Evolutionary conservation across 2,329 filamentous ascomycete species (phyloP), one percentile per base, ranked within the genome.

Genomic region (Fragosphaeria purpurea): DNA sequence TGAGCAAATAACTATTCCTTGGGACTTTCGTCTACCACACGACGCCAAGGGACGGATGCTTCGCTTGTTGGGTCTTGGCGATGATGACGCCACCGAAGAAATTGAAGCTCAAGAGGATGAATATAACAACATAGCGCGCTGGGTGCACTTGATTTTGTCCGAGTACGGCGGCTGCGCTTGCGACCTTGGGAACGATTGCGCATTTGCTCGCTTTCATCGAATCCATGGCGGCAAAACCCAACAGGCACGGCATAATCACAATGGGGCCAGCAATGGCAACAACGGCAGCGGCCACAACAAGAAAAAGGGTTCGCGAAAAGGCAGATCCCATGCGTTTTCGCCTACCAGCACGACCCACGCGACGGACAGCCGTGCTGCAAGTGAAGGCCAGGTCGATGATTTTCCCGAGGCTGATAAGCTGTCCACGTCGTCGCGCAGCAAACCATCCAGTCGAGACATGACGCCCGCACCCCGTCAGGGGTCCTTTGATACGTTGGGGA

Each of bases 151-250:
- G 41, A 82, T 89, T 7, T 73, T 90, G 6, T 84, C 85, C 13
- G 85, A 89, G 62, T 86, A 88, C 59, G 86, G 86, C 13, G 86
- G 85, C 13, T 91, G 86, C 65, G 86, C 86, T 5, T 91, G 86
- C 63, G 77, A 84, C 51, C 63, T 80, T 11, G 79, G 78, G 7
- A 67, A 70, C 41, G 77, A 82, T 51, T 85, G 81, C 59, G 77
- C 79, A 3, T 84, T 85, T 65, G 73, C 72, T 52, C 76, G 78
- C 22, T 84, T 84, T 56, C 77, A 81, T 60, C 71, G 76, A 47
- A 77, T 75, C 48, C 80, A 81, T 58, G 65, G 76, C 50, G 64
- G 65, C 41, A 75, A 71, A 50, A 61, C 66, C 10, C 73, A 76
- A 1, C 50, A 56, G 6, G 22, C 42, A 4, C 41, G 44, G 7